Percentiles rank a stretch among this genome's conserved stretches.
Conservation (phyloP, 2,329 filamentous ascomycete species). For the Trichoderma guizhouense region DNA sequence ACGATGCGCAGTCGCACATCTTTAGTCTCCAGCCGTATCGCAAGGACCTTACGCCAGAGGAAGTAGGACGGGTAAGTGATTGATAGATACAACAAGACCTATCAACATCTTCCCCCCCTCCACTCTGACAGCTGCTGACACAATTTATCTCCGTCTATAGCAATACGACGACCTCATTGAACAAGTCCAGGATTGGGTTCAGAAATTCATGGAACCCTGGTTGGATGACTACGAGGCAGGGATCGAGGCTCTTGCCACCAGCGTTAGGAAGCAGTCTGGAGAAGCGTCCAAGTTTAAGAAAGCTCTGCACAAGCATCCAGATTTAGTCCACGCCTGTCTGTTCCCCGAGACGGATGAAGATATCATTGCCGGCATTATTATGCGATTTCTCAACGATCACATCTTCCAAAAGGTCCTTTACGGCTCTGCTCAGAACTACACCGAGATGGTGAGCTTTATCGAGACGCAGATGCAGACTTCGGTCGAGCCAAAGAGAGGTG, state of each 20-base stretch:
- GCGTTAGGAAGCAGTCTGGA: conserved; percentile 23
- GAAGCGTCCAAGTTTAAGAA: conserved; percentile 29
- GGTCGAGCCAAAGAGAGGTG: conserved; percentile 39
- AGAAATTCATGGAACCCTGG: conserved; percentile 32
- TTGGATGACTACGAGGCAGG: conserved; percentile 29
- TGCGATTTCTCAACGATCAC: conserved; percentile 35
- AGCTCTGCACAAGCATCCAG: conserved; percentile 29
- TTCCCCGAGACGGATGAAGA: conserved; percentile 40
- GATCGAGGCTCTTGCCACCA: conserved; percentile 24
- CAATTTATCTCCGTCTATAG: conserved; percentile 22
- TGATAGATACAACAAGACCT: background rate
- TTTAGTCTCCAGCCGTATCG: conserved; percentile 41
- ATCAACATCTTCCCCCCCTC: background rate
- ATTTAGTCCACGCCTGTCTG: conserved; percentile 31
- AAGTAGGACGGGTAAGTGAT: conserved; percentile 34
- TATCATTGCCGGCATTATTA: conserved; percentile 33
- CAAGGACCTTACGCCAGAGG: conserved; percentile 36
- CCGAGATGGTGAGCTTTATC: conserved; percentile 32
- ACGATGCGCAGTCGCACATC: conserved; percentile 38
- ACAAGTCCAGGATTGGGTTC: conserved; percentile 35
- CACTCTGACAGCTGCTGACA: background rate
- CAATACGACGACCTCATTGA: conserved; percentile 37
- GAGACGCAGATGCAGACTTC: conserved; percentile 34
- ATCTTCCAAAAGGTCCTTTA: conserved; percentile 36
- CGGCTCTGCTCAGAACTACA: conserved; percentile 24